Conservation (phyloP, 306 rosid species). For the Vigna trinervia region DNA sequence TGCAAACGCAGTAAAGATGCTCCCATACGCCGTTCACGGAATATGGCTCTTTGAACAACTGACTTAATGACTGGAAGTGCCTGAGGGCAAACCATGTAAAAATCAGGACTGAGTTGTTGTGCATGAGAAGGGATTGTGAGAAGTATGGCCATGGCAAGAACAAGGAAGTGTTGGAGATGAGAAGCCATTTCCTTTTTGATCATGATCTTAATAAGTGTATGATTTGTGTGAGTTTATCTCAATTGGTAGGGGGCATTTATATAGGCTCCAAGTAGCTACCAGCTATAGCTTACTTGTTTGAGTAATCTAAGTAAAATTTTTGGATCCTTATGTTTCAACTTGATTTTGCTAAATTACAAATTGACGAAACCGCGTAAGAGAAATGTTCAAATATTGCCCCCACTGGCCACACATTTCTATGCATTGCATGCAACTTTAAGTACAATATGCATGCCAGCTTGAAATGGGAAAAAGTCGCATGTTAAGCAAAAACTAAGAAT, state of each 20-base stretch:
- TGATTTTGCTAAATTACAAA: background rate
- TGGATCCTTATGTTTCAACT: background rate
- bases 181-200: constrained; percentile 35
- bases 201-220: background rate
- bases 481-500: background rate
- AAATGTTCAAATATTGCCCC: constrained; percentile 29
- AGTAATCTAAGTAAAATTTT: constrained; percentile 1
- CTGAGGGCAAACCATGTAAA: constrained; percentile 38
- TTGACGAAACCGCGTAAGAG: constrained; percentile 20
- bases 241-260: background rate
- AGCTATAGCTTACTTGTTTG: background rate
- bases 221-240: background rate
- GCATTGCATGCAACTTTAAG: constrained; percentile 3
- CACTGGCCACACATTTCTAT: background rate
- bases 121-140: constrained; percentile 27
- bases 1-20: constrained; percentile 15
- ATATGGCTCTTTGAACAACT: constrained; percentile 26
- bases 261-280: background rate
- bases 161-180: constrained; percentile 14
- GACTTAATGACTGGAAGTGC: constrained; percentile 36
- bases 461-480: background rate
- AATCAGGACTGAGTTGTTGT: constrained; percentile 39
- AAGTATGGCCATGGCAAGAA: background rate
- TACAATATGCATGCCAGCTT: constrained; percentile 7
- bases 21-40: constrained; percentile 5